Base-by-base conservation (phyloP, 2,329 filamentous ascomycete species). In the Falciphora oryzae region DNA sequence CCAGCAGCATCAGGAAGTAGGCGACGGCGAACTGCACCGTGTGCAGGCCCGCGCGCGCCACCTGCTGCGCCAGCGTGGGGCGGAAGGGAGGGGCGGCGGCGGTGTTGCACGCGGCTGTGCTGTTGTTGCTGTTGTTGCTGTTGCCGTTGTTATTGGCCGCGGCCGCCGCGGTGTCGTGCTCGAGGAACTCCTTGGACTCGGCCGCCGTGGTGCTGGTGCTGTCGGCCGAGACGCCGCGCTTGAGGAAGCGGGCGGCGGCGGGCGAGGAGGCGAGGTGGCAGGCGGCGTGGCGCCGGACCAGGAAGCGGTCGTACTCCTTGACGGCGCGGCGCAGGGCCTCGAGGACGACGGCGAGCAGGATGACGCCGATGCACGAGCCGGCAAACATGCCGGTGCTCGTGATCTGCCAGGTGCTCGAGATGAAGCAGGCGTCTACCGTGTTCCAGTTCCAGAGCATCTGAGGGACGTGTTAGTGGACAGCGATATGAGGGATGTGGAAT, bases 381-480 rank as follows among this genome's bases (percentile, higher is more conserved):
- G 89, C 91, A 73, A 96, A 94, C 83, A 89, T 89, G 74, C 83
- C 87, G 3, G 75, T 77, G 28, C 87, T 89, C 18, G 79, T 87
- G 74, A 94, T 84, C 71, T 87, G 87, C 91, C 91, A 95, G 28
- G 82, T 80, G 11, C 73, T 70, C 28, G 89, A 78, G 71, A 95
- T 82, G 81, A 95, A 94, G 76, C 87, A 92, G 25, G 87, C 77
- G 73, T 90, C 86, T 72, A 90, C 79, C 4, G 87, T 89, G 74
- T 90, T 81, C 88, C 89, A 91, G 75, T 92, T 93, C 89, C 89
- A 92, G 57, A 91, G 79, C 90, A 92, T 93, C 88, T 91, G 8
- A 10, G 18, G 18, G 22, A 22, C 13, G 32, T 14, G 38, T 6
- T 31, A 28, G 28, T 44, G 44, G 6, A 7, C 38, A n/a, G 22